Conservation (phyloP, 2,329 filamentous ascomycete species). For the Ophiostoma angusticollis region DNA sequence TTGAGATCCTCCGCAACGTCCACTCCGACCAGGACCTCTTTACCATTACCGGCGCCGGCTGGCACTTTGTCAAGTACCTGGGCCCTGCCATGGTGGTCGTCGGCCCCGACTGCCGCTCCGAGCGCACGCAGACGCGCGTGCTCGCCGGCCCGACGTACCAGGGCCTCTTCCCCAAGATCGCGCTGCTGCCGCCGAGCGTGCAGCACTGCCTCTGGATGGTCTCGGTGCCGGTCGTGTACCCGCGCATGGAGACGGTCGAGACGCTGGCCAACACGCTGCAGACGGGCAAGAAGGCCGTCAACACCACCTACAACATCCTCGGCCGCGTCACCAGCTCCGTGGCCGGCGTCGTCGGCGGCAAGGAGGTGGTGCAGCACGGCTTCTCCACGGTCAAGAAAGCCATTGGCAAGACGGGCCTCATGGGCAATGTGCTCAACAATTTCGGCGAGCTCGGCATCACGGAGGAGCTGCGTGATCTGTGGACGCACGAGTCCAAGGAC, state of each 20-base stretch:
- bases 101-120: conserved; percentile 82
- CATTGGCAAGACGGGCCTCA: conserved; percentile 85
- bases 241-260: conserved; percentile 81
- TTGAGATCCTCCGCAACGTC: conserved; percentile 83
- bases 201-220: conserved; percentile 97
- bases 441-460: conserved; percentile 93
- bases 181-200: conserved; percentile 76
- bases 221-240: conserved; percentile 81
- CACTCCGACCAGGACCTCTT: conserved; percentile 84
- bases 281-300: conserved; percentile 92
- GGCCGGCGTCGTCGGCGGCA: conserved; percentile 88
- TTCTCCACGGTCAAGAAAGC: conserved; percentile 95
- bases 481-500: conserved; percentile 97
- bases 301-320: conserved; percentile 88
- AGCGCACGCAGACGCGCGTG: conserved; percentile 80
- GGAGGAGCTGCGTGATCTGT: conserved; percentile 90
- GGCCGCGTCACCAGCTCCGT: conserved; percentile 93
- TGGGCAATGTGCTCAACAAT: conserved; percentile 90
- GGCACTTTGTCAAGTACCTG: conserved; percentile 97
- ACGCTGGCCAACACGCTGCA: conserved; percentile 82
- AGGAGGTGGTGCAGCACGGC: conserved; percentile 80
- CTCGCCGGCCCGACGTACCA: conserved; percentile 96
- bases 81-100: conserved; percentile 84
- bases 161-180: conserved; percentile 91
- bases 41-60: conserved; percentile 91